phyloP scores from a whole-genome alignment of 768 basidiomycete genomes.

The Galerina marginata region DNA sequence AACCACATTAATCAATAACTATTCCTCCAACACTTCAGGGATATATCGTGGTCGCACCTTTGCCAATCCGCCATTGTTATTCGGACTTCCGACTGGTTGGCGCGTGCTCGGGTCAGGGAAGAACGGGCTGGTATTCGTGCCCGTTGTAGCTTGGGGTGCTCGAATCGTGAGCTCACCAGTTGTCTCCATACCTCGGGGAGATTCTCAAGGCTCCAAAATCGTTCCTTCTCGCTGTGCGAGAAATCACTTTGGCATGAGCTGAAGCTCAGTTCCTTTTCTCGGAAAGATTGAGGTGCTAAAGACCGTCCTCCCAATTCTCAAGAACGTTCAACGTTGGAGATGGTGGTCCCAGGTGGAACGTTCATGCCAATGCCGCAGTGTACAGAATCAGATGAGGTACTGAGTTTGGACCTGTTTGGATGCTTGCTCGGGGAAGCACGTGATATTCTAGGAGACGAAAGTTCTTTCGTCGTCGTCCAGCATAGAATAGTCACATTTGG shows the following conservation, averaged over 20 bases:
- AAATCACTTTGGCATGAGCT: too few relatives aligned
- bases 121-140: slow-evolving; percentile 26
- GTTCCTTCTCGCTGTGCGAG: too few relatives aligned
- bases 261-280: too few relatives aligned
- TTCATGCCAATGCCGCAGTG: neutral
- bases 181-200: too few relatives aligned
- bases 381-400: slow-evolving; percentile 1
- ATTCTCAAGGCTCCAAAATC: too few relatives aligned
- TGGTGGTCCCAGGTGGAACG: too few relatives aligned
- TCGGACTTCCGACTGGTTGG: slow-evolving; percentile 7
- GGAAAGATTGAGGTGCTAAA: too few relatives aligned
- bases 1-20: neutral
- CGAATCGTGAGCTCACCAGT: slow-evolving; percentile 1
- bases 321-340: too few relatives aligned
- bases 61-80: slow-evolving; percentile 19
- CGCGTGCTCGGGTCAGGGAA: slow-evolving; percentile 31
- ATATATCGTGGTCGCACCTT: slow-evolving; percentile 26
- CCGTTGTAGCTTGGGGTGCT: slow-evolving; percentile 11
- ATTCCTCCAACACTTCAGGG: neutral
- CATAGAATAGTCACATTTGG: slow-evolving; percentile 12
- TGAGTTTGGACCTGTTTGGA: slow-evolving; percentile 15
- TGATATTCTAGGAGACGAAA: slow-evolving; percentile 14
- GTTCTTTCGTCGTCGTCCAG: slow-evolving; percentile 12
- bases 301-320: too few relatives aligned
- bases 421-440: neutral